These are phyloP conservation scores for Rhizopogon vesiculosus DNA, from an alignment of 768 basidiomycete genomes.

Conservation along the genomic window DNA sequence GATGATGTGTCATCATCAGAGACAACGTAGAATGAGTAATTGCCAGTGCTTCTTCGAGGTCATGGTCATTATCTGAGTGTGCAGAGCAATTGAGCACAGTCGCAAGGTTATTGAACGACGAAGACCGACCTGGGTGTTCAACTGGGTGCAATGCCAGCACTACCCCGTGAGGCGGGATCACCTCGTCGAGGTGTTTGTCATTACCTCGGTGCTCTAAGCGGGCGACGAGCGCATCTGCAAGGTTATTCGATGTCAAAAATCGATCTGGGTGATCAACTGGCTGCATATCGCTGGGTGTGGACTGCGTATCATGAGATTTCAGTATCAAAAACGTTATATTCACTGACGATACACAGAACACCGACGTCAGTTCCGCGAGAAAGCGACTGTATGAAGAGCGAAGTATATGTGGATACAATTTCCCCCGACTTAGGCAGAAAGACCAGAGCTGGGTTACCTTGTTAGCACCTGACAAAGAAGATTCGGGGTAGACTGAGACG, in stretches of 20 bases:
- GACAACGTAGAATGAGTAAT: too few relatives aligned
- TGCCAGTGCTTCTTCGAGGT: neutral
- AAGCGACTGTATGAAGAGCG: neutral
- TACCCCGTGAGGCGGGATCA: neutral
- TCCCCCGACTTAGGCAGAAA: neutral
- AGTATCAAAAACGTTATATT: neutral
- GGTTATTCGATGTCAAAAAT: neutral
- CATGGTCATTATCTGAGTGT: neutral
- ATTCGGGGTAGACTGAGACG: neutral
- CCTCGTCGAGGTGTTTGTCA: slow-evolving; percentile 6
- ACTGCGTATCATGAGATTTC: neutral
- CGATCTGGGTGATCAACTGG: neutral
- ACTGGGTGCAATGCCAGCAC: slow-evolving; percentile 13
- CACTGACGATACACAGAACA: neutral
- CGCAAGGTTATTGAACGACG: neutral
- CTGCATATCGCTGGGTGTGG: neutral
- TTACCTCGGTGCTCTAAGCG: slow-evolving; percentile 1
- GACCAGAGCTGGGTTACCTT: neutral
- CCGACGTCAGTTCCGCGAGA: too few relatives aligned
- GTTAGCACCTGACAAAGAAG: neutral
- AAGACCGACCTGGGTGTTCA: slow-evolving; percentile 9
- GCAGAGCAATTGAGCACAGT: neutral
- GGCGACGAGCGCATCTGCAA: slow-evolving; percentile 5
- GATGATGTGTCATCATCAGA: neutral
- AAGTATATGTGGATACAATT: neutral